A percentile compares a stretch with the other conserved stretches of the same genome.
phyloP scores from a whole-genome alignment of 371 early-diverging fungal genomes.

The Capniomyces stellatus region DNA sequence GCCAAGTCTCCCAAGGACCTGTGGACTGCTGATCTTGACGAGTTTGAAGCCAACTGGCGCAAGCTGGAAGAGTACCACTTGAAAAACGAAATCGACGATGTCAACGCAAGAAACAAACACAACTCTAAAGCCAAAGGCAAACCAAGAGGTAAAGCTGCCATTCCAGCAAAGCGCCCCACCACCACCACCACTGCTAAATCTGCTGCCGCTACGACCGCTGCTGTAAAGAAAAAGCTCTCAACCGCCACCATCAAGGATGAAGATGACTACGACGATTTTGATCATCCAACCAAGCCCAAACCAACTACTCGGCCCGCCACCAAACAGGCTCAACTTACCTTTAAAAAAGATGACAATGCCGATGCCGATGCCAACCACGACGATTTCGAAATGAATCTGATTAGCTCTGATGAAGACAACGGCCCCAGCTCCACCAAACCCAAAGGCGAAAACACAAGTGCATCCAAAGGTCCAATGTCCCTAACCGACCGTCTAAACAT shows the following conservation, averaged over 20 bases:
- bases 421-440: not conserved
- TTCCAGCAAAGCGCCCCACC: not conserved
- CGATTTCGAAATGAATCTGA: constrained; percentile 6
- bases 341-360: constrained; percentile 1
- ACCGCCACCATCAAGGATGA: constrained; percentile 2
- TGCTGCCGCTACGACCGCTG: constrained; percentile 7
- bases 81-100: not conserved
- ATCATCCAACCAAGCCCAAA: not conserved
- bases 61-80: constrained; percentile 8
- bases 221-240: constrained; percentile 9
- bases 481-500: constrained; percentile 3
- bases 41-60: constrained; percentile 56
- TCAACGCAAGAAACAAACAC: not conserved
- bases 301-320: not conserved
- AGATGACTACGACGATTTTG: not conserved
- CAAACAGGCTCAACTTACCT: constrained; percentile 1
- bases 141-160: constrained; percentile 5
- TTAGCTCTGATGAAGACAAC: constrained; percentile 9
- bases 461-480: not conserved
- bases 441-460: not conserved
- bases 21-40: constrained; percentile 85
- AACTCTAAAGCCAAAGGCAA: constrained; percentile 6
- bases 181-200: not conserved
- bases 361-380: not conserved
- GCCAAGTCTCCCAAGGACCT: constrained; percentile 56